Percentiles rank a stretch among this genome's conserved stretches.
These are phyloP conservation scores for Excoecaria cochinchinensis DNA, from an alignment of 345 rosid genomes.

Conservation along the genomic window DNA sequence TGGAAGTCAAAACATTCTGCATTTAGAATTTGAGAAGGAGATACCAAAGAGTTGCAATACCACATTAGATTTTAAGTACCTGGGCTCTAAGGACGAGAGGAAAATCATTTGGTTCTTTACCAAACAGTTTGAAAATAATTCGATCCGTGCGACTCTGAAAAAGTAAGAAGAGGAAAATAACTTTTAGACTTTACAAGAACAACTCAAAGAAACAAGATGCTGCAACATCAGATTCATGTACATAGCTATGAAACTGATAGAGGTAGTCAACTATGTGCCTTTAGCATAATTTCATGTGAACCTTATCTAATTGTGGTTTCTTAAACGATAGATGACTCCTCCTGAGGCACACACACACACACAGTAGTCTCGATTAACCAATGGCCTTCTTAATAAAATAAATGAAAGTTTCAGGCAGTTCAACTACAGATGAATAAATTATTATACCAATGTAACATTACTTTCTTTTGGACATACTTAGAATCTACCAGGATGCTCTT, in stretches of 20 bases:
- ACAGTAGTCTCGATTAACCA: neutral
- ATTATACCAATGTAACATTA: neutral
- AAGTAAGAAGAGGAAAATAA: constrained; percentile 16
- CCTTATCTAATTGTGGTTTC: neutral
- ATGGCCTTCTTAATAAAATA: neutral
- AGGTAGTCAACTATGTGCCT: constrained; percentile 1
- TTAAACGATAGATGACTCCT: neutral
- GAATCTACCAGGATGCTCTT: neutral
- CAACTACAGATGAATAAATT: neutral
- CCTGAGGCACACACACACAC: neutral
- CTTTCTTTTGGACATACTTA: neutral
- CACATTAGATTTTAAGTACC: constrained; percentile 45
- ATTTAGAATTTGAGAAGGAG: constrained; percentile 21
- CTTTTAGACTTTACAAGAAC: neutral
- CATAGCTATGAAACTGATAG: neutral
- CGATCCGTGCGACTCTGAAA: constrained; percentile 93
- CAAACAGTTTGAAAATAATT: constrained; percentile 89
- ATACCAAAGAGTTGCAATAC: constrained; percentile 2
- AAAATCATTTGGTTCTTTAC: constrained; percentile 91
- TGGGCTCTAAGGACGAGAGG: constrained; percentile 79
- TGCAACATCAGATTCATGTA: neutral
- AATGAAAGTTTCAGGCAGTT: neutral
- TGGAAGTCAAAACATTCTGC: constrained; percentile 40
- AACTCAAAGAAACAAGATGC: neutral
- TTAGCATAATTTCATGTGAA: neutral